Conservation (phyloP, 139 green algal species). For the Coccomyxa sp. region DNA sequence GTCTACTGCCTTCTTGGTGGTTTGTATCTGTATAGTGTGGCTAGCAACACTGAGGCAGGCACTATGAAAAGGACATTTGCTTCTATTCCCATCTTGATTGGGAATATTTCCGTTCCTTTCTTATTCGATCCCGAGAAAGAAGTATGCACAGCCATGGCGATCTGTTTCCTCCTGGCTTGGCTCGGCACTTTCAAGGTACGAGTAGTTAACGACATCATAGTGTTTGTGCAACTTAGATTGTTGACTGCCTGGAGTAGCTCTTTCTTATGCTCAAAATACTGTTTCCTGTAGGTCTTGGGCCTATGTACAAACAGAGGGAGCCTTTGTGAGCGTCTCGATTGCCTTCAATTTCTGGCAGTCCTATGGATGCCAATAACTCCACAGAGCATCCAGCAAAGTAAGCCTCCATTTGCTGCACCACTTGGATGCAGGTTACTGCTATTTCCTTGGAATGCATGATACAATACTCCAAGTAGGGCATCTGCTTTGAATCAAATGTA, state of each 20-base stretch:
- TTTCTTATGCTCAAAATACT: not conserved
- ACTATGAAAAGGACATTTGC: not conserved
- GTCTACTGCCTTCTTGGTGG: not conserved
- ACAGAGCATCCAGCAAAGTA: not conserved
- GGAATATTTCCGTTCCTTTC: slow-evolving; percentile 5
- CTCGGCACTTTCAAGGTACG: slow-evolving; percentile 29
- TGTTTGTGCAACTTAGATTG: not conserved
- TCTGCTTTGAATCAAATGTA: not conserved
- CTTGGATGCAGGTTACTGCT: not conserved
- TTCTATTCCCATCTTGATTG: not conserved
- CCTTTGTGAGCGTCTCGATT: not conserved
- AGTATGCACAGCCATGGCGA: slow-evolving; percentile 8
- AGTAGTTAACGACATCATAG: not conserved
- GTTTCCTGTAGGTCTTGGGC: slow-evolving; percentile 18
- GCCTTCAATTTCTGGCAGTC: slow-evolving; percentile 15
- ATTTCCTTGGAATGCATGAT: not conserved
- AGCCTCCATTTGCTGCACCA: not conserved
- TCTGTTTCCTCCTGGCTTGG: slow-evolving; percentile 24
- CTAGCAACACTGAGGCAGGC: not conserved
- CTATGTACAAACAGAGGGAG: slow-evolving; percentile 11
- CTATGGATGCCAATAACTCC: slow-evolving; percentile 24
- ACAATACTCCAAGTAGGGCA: not conserved
- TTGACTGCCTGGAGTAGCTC: not conserved
- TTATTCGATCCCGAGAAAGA: slow-evolving; percentile 17
- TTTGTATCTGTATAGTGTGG: not conserved